A percentile compares a stretch with the other conserved stretches of the same genome.
Conservation (phyloP, 441 rosid species). For the Populus hybrid region DNA sequence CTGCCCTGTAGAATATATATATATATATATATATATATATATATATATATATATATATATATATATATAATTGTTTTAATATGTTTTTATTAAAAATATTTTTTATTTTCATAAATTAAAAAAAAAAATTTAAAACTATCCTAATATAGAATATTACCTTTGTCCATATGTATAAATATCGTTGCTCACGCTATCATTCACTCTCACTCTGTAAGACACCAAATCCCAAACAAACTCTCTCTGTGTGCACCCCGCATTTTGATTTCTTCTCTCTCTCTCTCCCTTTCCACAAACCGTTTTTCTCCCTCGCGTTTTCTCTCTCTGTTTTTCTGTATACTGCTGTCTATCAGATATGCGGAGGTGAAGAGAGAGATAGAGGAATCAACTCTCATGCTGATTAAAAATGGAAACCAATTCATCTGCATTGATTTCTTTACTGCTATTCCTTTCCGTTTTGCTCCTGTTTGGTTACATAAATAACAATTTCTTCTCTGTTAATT, state of each 20-base stretch:
- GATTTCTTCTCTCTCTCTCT: not conserved
- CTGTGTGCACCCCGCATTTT: not conserved
- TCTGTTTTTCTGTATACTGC: not conserved
- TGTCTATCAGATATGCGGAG: not conserved
- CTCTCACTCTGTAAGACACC: not conserved
- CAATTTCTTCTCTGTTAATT: slow-evolving; percentile 2
- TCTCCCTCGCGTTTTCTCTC: not conserved
- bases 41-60: too few species aligned
- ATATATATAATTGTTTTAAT: too few species aligned
- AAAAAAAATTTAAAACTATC: too few species aligned
- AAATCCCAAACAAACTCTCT: not conserved
- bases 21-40: too few species aligned
- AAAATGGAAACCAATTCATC: not conserved
- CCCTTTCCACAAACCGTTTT: not conserved
- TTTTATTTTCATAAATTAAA: too few species aligned
- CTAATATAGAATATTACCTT: too few species aligned
- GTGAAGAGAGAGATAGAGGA: not conserved
- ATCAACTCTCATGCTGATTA: not conserved
- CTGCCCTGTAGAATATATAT: too few species aligned
- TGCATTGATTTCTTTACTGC: not conserved
- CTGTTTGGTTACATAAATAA: not conserved
- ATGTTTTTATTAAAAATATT: too few species aligned
- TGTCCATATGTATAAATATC: too few species aligned
- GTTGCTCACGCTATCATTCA: not conserved
- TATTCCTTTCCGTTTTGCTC: not conserved